Evolutionary conservation across 352 stramenopile genomes (phyloP), one percentile per base, ranked within the genome.

Genomic region (Phytopythium vexans): DNA sequence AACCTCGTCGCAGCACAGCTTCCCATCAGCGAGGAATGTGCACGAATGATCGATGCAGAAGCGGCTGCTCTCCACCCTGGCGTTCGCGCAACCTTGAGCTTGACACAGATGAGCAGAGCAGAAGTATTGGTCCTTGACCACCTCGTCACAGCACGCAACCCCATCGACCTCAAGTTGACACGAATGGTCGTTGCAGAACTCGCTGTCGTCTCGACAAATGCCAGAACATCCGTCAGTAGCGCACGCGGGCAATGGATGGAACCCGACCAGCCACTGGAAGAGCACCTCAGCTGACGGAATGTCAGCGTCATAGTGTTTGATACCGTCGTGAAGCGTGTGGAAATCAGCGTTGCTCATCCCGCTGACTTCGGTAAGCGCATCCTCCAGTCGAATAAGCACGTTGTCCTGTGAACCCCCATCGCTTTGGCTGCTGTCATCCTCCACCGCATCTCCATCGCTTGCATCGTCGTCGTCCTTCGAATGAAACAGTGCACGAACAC

Each of bases 281-380:
- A 90, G 16, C 27, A 90, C 82, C 52, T 90, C 77, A 2, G 50
- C 63, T 5, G 74, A 65, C 27, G 82, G 57, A 48, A 87, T 85
- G 2, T 42, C 33, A 7, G 44, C 47, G 34, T 88, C 75, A 27
- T 90, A 90, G 49, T 90, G 80, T 3, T 64, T 68, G 14, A 90
- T 86, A 0, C 71, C 80, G 7, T 62, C 45, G 35, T 83, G 65
- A 7, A 90, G 56, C 12, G 33, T 9, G 1, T 16, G 37, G 6
- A 90, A 72, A 32, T 77, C 60, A 10, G 41, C 46, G 4, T 67
- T 72, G 3, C 7, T 60, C 8, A 88, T 27, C 31, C 31, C 44
- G 8, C 11, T 11, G 16, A 9, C 8, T 4, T 52, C 35, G 8
- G 4, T n/a, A 4, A 52, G 34, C 8, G 16, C n/a, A 7, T 52